These are phyloP conservation scores for Tetrapisispora iriomotensis DNA, from an alignment of 805 yeast species.

Conservation along the genomic window DNA sequence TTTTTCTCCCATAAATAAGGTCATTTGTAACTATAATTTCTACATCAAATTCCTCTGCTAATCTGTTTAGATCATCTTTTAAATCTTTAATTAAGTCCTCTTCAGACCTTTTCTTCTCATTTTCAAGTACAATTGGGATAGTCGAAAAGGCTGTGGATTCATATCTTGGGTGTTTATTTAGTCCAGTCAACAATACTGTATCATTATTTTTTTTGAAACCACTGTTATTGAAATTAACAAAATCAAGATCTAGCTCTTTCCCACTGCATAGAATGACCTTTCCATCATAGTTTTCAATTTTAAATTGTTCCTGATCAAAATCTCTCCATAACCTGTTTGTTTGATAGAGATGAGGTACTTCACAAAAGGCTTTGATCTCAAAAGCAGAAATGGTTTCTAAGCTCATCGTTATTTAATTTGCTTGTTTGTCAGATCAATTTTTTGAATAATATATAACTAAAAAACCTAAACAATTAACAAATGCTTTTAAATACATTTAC, in stretches of 20 bases:
- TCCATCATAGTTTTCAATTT: background rate
- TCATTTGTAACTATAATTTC: slow-evolving; percentile 12
- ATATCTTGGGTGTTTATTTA: slow-evolving; percentile 7
- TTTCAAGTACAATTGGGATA: slow-evolving; percentile 1
- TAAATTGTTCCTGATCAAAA: background rate
- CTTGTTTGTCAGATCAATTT: too few species aligned
- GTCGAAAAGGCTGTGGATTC: slow-evolving; percentile 6
- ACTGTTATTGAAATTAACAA: background rate
- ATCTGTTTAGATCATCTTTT: slow-evolving; percentile 2
- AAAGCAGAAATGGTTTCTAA: slow-evolving; percentile 2
- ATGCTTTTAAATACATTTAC: too few species aligned
- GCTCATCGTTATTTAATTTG: slow-evolving; percentile 1
- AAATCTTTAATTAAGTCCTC: slow-evolving; percentile 2
- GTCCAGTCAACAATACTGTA: slow-evolving; percentile 3
- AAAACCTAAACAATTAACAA: too few species aligned
- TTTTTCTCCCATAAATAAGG: slow-evolving; percentile 2
- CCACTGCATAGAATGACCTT: background rate
- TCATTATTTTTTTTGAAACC: background rate
- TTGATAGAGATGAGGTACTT: slow-evolving; percentile 7
- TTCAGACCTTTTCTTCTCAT: background rate
- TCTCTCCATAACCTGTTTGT: slow-evolving; percentile 11
- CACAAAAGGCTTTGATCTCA: slow-evolving; percentile 9
- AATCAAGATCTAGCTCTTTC: background rate
- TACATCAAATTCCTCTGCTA: slow-evolving; percentile 13
- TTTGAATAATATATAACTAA: too few species aligned